These are phyloP conservation scores for Zea luxurians DNA, from an alignment of 176 grass and related monocot genomes.

Conservation along the genomic window DNA sequence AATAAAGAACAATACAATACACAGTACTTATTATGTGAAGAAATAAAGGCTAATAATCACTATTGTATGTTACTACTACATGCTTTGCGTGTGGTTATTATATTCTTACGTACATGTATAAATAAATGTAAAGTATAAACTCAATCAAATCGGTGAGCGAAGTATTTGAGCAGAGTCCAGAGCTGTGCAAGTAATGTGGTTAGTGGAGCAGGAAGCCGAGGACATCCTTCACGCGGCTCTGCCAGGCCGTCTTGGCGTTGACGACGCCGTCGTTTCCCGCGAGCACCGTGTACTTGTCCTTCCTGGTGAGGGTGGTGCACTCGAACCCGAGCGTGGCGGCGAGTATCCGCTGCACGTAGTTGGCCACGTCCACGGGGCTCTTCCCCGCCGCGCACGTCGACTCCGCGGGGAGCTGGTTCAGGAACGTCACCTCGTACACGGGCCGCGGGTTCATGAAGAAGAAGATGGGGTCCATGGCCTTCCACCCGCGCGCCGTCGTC, in stretches of 20 bases:
- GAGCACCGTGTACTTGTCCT: conserved; percentile 92
- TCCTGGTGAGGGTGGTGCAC: conserved; percentile 90
- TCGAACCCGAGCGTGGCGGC: conserved; percentile 86
- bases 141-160: neutral
- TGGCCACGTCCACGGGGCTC: conserved; percentile 82
- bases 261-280: conserved; percentile 78
- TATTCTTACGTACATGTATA: neutral
- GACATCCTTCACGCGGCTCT: conserved; percentile 29
- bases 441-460: conserved; percentile 99
- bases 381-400: conserved; percentile 68
- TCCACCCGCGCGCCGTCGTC: conserved; percentile 86
- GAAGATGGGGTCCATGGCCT: conserved; percentile 99
- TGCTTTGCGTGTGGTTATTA: neutral
- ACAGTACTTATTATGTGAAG: neutral
- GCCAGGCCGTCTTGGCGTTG: conserved; percentile 28
- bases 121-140: neutral
- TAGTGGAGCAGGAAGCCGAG: conserved; percentile 59
- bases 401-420: conserved; percentile 78
- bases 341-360: conserved; percentile 91
- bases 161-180: neutral
- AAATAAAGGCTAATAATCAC: neutral
- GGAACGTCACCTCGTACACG: conserved; percentile 87
- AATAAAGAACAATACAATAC: neutral
- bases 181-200: neutral
- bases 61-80: neutral